Evolutionary conservation across 169 alveolate species (phyloP), one percentile per base, ranked within the genome.

Genomic region (Cryptosporidium sp.): DNA sequence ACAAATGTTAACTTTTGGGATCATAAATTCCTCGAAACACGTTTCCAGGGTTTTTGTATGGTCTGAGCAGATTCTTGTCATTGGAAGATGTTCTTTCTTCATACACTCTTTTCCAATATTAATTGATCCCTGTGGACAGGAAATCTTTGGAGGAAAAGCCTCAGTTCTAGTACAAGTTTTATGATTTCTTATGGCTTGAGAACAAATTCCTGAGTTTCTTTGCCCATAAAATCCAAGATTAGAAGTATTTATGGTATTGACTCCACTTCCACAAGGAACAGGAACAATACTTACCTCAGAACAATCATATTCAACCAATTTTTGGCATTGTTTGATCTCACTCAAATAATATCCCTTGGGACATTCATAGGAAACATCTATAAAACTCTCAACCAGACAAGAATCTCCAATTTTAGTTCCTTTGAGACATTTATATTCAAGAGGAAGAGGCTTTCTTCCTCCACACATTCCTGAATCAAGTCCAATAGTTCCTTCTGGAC

Each of bases 101-200:
- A 61, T 3, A 80, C 87, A 80, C 10, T 80, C 80, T 62, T 80
- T 80, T 29, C 87, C 87, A 18, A 80, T 61, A 29, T 60, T 80
- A 29, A 61, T 21, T 16, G 80, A 37, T 61, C 87, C 87, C 5
- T 8, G 16, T 1, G 87, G 87, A 80, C 87, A 80, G 7, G 87
- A 42, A 14, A 80, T 39, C 39, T 80, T 60, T 80, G 87, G 75
- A 14, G 73, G 75, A 61, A 80, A 61, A 21, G 87, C 87, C 26
- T 80, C 87, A 4, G 80, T 80, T 80, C 87, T 80, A 10, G 67
- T n/a, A 35, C 87, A 80, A 39, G 75, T 80, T 61, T 80, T 80
- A 35, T 69, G 68, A 45, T 37, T 80, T 60, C 87, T 35, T 8
- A 80, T 53, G 10, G 45, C 45, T 44, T 80, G 75, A 7, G 87